Base-by-base conservation (phyloP, 352 stramenopile species). In the Phytophthora citricola region DNA sequence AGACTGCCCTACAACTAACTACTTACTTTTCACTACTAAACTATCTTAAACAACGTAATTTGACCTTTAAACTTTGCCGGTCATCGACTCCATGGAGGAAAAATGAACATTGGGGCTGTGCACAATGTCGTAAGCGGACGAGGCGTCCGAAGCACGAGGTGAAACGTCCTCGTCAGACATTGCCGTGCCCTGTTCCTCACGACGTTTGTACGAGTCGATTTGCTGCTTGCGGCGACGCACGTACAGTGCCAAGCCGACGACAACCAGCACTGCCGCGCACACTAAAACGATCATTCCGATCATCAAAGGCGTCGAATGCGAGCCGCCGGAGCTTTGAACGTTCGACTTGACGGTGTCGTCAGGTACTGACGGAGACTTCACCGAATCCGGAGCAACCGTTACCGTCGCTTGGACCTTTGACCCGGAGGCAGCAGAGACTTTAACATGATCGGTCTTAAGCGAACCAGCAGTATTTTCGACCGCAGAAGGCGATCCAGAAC, bases 191-290 rank as follows among this genome's bases (percentile, higher is more conserved):
- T 66, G 58, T 22, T 56, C 61, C 46, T 63, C 60, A 1, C 45
- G 43, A 40, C 52, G 45, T 43, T 69, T 69, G 43, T 63, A 56
- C 10, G 50, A 51, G 34, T 65, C 52, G 26, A 66, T 71, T 20
- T 65, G 47, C 10, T 27, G 29, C 34, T 66, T 71, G 24, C 52
- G 63, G 40, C 44, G 43, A 46, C 61, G 53, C 29, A 69, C 61
- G 47, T 63, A 69, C 27, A 69, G 12, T 26, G 61, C 61, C 40
- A 69, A 56, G 6, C n/a, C 52, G 29, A 63, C 53, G 5, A 38
- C 52, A 50, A 63, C 14, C 10, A 59, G 0, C 27, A 63, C 53
- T 38, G 52, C 53, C 17, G n/a, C 51, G 12, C 52, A 63, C 27
- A 55, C 53, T 26, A 69, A 48, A 24, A 40, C 26, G 31, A 66